Evolutionary conservation across 2,329 filamentous ascomycete species (phyloP), one percentile per base, ranked within the genome.

Genomic region (Paecilomyces sp.): DNA sequence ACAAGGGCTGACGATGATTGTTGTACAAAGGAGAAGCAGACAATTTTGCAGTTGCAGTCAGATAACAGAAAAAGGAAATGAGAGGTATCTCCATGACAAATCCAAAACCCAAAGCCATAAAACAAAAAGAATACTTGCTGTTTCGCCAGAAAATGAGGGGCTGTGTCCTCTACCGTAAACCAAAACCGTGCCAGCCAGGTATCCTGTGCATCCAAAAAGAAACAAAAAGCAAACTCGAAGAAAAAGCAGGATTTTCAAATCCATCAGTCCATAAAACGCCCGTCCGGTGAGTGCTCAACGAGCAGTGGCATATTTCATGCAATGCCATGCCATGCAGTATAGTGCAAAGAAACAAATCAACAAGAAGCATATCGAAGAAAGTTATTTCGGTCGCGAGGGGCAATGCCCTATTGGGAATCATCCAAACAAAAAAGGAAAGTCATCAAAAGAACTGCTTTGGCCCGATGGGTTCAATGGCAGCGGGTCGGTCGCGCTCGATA

Each of bases 401-500:
- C 7, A 18, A 47, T 47, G 18, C 41, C 41, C n/a, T 33, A 4
- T 2, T 47, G 41, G n/a, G 51, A 53, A 24, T 25, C 51, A 11
- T 53, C 51, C 51, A 30, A 13, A 53, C 13, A 15, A 51, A 6
- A 51, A 51, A 51, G 6, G 3, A 28, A 24, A 51, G 22, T 8
- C 28, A 56, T 69, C 63, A 76, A 55, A 76, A 75, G 47, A 76
- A 71, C 57, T 67, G 67, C 60, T 70, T 70, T 30, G 70, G 58
- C 34, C 71, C 67, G 57, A 74, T 66, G 51, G 72, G 63, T 50
- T 75, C 71, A 12, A 67, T 61, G 36, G 68, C 69, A 33, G 66
- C 65, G 12, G 72, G 71, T 36, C 74, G 73, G 60, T 77, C 76
- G 50, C 76, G 71, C 64, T 78, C 76, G 66, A 76, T 72, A 60